Base-by-base conservation (phyloP, 2,329 filamentous ascomycete genomes). In the Cladosporium sp. region DNA sequence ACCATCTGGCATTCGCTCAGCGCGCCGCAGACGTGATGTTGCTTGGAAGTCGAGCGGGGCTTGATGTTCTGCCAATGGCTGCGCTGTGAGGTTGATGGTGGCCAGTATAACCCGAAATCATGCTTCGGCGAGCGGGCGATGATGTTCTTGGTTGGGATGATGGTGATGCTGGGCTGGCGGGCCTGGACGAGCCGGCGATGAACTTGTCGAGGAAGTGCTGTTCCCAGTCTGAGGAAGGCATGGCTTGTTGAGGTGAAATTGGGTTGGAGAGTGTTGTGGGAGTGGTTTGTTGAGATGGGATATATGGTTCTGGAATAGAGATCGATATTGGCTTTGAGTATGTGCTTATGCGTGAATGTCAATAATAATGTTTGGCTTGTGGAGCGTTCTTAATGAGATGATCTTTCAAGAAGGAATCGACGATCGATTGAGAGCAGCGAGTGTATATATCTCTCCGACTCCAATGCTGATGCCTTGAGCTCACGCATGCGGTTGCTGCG, bases 161-260 rank as follows among this genome's bases (percentile, higher is more conserved):
- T 31, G 37, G 14, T 2, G 56, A 40, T 59, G 56, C 21, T 1
- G 63, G 31, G 35, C 44, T 65, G 8, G 40, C 31, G 21, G 63
- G 56, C 18, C 23, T 55, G 6, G 63, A 60, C 1, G 63, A 65
- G 35, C 53, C 31, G 29, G 55, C 63, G 56, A 65, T 44, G 46
- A 65, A 65, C n/a, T 65, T 65, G 46, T 52, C 44, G 56, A 65
- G 63, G 56, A 65, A 65, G 26, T 53, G 44, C 14, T 52, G 49
- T 60, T 65, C 63, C 63, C 63, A 65, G 18, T 53, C n/a, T 55
- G 61, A 37, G 23, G 61, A 44, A 37, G 61, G 50, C 61, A 63
- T 63, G 0, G 50, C 49, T 44, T 31, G 40, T 29, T 44, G 26
- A 16, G 11, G 6, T 53, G 3, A 11, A n/a, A 8, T 29, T 50